Percentiles rank a stretch among this genome's conserved stretches.
Evolutionary conservation across 768 basidiomycete species (phyloP).

Genomic region (Phanerochaete sordida): DNA sequence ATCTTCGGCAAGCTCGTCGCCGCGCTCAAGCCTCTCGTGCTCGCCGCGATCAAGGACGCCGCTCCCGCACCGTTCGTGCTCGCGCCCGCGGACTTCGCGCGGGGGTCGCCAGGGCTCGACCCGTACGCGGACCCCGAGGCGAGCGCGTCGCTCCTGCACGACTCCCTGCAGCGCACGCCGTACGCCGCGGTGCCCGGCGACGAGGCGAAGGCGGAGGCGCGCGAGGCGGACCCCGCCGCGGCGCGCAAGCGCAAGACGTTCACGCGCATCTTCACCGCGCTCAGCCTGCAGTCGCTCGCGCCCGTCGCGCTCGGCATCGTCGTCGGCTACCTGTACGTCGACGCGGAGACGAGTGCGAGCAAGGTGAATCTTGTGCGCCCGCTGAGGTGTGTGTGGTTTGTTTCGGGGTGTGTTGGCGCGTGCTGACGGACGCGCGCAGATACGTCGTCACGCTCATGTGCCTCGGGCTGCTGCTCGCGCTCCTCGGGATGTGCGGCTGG

Average conservation of each 20-base stretch:
- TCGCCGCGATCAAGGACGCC: background rate
- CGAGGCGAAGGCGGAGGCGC: background rate
- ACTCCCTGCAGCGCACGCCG: no score
- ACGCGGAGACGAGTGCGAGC: slow-evolving; percentile 3
- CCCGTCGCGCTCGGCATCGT: slow-evolving; percentile 7
- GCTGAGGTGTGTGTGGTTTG: background rate
- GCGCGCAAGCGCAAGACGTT: background rate
- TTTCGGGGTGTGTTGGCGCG: background rate
- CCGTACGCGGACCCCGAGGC: background rate
- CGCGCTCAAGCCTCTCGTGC: background rate
- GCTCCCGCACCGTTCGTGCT: background rate
- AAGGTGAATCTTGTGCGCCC: background rate
- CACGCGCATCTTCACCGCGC: background rate
- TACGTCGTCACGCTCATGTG: background rate
- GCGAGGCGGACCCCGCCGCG: background rate
- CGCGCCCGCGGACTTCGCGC: background rate
- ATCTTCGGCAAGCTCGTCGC: background rate
- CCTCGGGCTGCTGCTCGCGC: background rate
- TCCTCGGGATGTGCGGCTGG: background rate
- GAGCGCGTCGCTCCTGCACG: background rate
- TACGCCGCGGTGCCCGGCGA: background rate
- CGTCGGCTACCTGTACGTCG: background rate
- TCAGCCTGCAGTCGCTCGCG: background rate
- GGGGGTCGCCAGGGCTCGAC: no score
- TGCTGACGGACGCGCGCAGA: background rate